Evolutionary conservation across 257 asterid species (phyloP).

Genomic region (Capsicum rhomboideum): DNA sequence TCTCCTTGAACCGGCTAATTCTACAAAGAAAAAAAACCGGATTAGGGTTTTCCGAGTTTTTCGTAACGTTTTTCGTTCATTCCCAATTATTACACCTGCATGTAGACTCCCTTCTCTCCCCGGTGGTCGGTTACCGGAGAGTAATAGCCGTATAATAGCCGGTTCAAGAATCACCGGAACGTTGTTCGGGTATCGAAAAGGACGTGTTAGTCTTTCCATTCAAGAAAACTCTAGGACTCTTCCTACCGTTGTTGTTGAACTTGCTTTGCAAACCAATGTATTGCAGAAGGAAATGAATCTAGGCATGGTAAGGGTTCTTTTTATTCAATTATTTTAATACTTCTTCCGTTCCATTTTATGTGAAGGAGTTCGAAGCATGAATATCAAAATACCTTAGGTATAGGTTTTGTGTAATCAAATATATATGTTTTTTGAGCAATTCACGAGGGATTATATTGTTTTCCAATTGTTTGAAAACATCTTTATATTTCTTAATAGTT

Average conservation of each 20-base stretch:
- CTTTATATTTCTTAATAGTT: not conserved
- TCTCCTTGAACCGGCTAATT: slow-evolving; percentile 51
- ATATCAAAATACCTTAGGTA: not conserved
- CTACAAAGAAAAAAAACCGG: slow-evolving; percentile 28
- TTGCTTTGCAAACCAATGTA: slow-evolving; percentile 34
- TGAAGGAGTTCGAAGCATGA: not conserved
- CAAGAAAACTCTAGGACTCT: slow-evolving; percentile 38
- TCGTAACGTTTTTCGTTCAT: slow-evolving; percentile 67
- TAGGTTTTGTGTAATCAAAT: not conserved
- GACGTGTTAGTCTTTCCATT: slow-evolving; percentile 37
- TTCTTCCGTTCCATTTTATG: not conserved
- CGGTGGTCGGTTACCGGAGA: slow-evolving; percentile 17
- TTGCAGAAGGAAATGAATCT: slow-evolving; percentile 35
- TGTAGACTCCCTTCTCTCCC: slow-evolving; percentile 68
- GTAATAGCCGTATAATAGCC: slow-evolving; percentile 5
- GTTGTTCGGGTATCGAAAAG: slow-evolving; percentile 54
- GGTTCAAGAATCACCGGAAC: slow-evolving; percentile 47
- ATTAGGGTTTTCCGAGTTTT: slow-evolving; percentile 42
- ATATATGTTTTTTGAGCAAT: not conserved
- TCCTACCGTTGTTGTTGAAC: slow-evolving; percentile 29
- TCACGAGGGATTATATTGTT: not conserved
- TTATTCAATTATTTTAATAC: not conserved
- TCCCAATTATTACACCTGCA: slow-evolving; percentile 58
- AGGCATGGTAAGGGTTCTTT: slow-evolving; percentile 25
- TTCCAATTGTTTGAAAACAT: not conserved